Evolutionary conservation across 2,329 filamentous ascomycete genomes (phyloP), one percentile per base, ranked within the genome.

Genomic region (Pseudogymnoascus pannorum): DNA sequence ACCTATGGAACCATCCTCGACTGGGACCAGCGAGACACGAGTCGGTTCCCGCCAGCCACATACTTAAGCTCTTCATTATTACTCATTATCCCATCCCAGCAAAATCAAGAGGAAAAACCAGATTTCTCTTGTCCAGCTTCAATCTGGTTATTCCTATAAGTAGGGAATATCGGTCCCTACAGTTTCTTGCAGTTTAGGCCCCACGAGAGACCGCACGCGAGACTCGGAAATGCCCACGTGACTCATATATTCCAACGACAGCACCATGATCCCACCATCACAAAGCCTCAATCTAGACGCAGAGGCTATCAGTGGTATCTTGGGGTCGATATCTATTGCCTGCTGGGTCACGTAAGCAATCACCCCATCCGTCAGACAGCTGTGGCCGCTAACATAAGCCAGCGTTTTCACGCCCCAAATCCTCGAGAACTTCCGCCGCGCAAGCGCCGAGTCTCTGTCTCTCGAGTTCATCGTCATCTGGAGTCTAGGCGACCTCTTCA

Each of bases 401-500:
- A 57, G 54, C 35, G 94, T 99, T 62, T 99, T 97, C 77, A 94
- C 91, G 0, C 94, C 94, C 2, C 94, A 99, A 69, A 97, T 99
- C 68, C 87, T 96, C 68, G 91, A 96, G 71, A 97, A 97, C 72
- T 97, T 96, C 77, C 87, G 87, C 65, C 85, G 92, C 61, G 79
- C 84, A 66, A 95, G 89, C 40, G 91, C 92, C 62, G 91, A 97
- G 72, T 93, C 92, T 2, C 81, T 97, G 1, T 96, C 91, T 0
- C 83, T 97, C 12, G 87, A 93, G 61, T 99, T 97, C 77, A 86
- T 97, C 71, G 87, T 95, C 63, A 84, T 96, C 69, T 99, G 94
- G 94, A 82, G 97, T 2, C 81, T 87, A 1, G 94, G 94, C 59
- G 94, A 99, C 85, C 87, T 97, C 66, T 97, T 96, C 80, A 97